These are phyloP conservation scores for Tremella yokohamensis DNA, from an alignment of 768 basidiomycete genomes.

Conservation along the genomic window DNA sequence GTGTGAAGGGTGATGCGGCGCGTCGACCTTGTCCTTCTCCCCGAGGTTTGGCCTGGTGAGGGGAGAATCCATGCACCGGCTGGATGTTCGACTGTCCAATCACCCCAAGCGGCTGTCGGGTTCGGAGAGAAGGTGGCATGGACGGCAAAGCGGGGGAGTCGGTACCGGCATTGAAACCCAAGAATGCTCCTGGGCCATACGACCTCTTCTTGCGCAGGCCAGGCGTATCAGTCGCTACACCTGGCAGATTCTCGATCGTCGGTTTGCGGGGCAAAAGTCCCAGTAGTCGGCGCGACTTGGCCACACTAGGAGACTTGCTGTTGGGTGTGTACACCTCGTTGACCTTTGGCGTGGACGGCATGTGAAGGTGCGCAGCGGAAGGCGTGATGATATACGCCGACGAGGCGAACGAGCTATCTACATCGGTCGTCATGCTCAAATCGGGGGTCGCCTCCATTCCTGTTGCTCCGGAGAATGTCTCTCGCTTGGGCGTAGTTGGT, in stretches of 20 bases:
- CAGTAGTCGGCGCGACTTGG: background rate
- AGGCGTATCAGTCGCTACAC: background rate
- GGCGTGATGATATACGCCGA: background rate
- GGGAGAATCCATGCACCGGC: background rate
- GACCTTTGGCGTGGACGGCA: constrained; percentile 1
- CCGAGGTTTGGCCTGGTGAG: background rate
- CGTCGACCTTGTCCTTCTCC: background rate
- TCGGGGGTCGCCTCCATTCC: constrained; percentile 5
- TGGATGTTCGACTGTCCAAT: too few species aligned
- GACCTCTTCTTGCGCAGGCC: background rate
- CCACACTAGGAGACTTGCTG: background rate
- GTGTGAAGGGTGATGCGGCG: too few species aligned
- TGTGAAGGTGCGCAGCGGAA: background rate
- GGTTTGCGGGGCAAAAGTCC: constrained; percentile 1
- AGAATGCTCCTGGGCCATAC: background rate
- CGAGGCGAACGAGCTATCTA: background rate
- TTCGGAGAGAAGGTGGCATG: background rate
- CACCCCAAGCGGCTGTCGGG: background rate
- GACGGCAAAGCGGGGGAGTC: background rate
- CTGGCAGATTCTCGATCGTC: background rate
- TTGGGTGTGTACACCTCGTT: background rate
- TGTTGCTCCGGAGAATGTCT: constrained; percentile 3
- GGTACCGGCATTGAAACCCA: background rate
- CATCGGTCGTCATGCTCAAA: background rate
- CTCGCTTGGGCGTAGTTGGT: constrained; percentile 30